Percentiles rank a stretch among this genome's conserved stretches.
Conservation (phyloP, 2,329 filamentous ascomycete species). For the Alternaria burnsii region DNA sequence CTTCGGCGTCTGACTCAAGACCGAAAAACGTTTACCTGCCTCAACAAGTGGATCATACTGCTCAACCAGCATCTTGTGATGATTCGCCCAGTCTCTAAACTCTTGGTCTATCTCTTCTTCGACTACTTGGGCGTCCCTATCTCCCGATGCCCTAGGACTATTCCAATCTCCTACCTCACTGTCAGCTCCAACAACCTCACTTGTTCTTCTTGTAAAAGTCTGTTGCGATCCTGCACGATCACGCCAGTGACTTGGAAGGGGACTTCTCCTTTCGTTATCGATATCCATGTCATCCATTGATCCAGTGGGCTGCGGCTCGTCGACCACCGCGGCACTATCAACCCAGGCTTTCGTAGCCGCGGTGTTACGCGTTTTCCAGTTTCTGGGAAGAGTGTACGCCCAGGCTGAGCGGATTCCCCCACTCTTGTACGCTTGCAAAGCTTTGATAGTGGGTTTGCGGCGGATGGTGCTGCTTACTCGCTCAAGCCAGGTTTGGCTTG, state of each 20-base stretch:
- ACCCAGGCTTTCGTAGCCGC: background rate
- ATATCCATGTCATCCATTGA: background rate
- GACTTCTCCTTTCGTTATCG: background rate
- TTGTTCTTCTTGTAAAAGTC: background rate
- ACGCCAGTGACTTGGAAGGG: background rate
- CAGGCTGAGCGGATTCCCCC: background rate
- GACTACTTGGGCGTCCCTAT: background rate
- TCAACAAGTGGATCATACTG: background rate
- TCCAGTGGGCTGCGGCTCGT: background rate
- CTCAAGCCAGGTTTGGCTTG: background rate
- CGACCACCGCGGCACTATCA: background rate
- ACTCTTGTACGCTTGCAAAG: background rate
- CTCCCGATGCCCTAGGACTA: background rate
- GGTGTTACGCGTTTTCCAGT: background rate
- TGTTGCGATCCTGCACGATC: background rate
- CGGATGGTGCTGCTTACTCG: background rate
- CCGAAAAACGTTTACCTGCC: background rate
- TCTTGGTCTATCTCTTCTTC: background rate
- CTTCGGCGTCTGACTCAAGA: background rate
- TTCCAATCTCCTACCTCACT: background rate
- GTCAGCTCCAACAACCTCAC: too few relatives aligned
- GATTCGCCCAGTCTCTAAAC: background rate
- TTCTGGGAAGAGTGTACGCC: background rate
- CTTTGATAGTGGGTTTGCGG: background rate
- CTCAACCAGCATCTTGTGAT: slow-evolving; percentile 12